Evolutionary conservation across 2,329 filamentous ascomycete species (phyloP).

Genomic region (Fusarium transvaalense): DNA sequence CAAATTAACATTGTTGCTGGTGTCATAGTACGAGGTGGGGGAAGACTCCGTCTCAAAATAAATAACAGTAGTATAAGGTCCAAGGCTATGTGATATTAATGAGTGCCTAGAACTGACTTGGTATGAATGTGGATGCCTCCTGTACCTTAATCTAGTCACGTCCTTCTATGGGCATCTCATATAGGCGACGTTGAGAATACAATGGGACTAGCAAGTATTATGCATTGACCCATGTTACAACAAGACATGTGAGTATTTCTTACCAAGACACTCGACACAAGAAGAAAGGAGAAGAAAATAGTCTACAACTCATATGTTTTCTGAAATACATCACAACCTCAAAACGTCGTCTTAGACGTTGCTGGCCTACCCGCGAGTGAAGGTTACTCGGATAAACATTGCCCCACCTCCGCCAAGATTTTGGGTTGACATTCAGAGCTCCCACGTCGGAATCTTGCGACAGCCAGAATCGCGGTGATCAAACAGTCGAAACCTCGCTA

Average conservation of each 20-base stretch:
- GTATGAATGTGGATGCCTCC: no score
- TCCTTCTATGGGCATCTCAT: neutral
- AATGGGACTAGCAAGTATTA: neutral
- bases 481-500: slow-evolving; percentile 22
- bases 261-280: neutral
- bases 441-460: slow-evolving; percentile 45
- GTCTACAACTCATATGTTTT: neutral
- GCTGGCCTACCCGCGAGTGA: slow-evolving; percentile 4
- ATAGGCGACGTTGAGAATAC: neutral
- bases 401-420: slow-evolving; percentile 39
- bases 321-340: neutral
- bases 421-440: slow-evolving; percentile 43
- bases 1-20: no score
- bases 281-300: no score
- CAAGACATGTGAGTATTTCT: neutral
- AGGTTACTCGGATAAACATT: slow-evolving; percentile 33
- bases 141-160: no score
- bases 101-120: no score
- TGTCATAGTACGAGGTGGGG: no score
- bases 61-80: no score
- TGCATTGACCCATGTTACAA: neutral
- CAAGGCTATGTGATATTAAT: no score
- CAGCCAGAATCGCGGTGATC: slow-evolving; percentile 41
- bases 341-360: neutral
- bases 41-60: no score